Conservation (phyloP, 164 flowering plant species). For the Pachysandra terminalis region DNA sequence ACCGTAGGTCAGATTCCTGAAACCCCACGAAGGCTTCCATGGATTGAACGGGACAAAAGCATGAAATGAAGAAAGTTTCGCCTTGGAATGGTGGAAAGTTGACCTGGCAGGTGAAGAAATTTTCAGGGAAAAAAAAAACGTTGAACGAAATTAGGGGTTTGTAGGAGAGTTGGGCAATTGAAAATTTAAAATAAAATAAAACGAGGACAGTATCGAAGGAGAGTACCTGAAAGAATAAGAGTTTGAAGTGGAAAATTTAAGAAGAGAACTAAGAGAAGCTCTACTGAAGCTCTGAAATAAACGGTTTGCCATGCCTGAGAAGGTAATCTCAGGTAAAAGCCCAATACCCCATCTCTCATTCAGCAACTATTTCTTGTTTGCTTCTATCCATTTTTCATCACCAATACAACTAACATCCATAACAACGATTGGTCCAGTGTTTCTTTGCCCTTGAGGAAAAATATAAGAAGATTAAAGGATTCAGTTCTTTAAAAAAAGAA, state of each 20-base stretch:
- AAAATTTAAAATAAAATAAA: too few species aligned
- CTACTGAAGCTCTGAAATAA: constrained; percentile 24
- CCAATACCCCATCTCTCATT: too few species aligned
- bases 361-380: too few species aligned
- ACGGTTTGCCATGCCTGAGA: constrained; percentile 32
- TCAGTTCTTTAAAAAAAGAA: too few species aligned
- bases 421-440: too few species aligned
- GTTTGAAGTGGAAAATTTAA: constrained; percentile 18
- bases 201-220: neutral
- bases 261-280: constrained; percentile 23
- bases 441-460: too few species aligned
- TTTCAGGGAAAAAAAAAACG: neutral
- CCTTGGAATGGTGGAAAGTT: constrained; percentile 5
- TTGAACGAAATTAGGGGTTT: too few species aligned
- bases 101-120: constrained; percentile 18
- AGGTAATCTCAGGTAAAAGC: too few species aligned
- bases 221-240: constrained; percentile 29
- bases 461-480: too few species aligned
- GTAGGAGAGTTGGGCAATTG: too few species aligned
- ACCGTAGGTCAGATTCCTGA: constrained; percentile 28
- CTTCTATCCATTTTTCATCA: too few species aligned
- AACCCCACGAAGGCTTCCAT: constrained; percentile 30
- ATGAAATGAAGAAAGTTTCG: constrained; percentile 1
- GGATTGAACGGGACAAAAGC: constrained; percentile 4
- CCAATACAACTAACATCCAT: too few species aligned